Conservation (phyloP, 192 early-diverging fungal species). For the Coemansia sp. region DNA sequence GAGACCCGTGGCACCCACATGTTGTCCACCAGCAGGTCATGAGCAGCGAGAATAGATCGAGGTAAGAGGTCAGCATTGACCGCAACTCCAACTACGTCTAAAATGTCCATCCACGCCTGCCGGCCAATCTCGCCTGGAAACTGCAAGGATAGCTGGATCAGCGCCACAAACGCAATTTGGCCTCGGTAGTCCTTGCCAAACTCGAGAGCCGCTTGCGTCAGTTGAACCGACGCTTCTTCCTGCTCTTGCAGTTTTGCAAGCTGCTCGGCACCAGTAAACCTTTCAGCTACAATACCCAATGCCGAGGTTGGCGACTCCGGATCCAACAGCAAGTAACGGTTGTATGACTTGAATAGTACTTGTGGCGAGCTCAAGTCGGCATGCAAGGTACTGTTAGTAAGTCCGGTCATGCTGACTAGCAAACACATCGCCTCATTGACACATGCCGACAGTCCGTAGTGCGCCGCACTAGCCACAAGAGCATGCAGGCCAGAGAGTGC, state of each 20-base stretch:
- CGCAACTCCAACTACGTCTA: slow-evolving; percentile 64
- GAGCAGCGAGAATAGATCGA: slow-evolving; percentile 12
- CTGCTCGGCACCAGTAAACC: slow-evolving; percentile 26
- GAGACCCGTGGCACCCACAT: slow-evolving; percentile 44
- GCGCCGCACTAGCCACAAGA: slow-evolving; percentile 48
- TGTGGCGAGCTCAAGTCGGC: slow-evolving; percentile 28
- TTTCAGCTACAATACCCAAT: slow-evolving; percentile 30
- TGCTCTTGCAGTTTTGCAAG: slow-evolving; percentile 37
- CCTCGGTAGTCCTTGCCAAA: slow-evolving; percentile 87
- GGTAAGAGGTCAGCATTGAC: slow-evolving; percentile 37
- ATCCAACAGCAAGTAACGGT: slow-evolving; percentile 29
- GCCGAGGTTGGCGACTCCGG: slow-evolving; percentile 37
- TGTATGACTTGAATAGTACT: slow-evolving; percentile 25
- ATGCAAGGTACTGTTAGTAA: slow-evolving; percentile 28
- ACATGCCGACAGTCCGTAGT: slow-evolving; percentile 70
- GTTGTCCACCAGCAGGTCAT: slow-evolving; percentile 7
- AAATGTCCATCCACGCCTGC: slow-evolving; percentile 60
- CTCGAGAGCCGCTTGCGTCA: slow-evolving; percentile 71
- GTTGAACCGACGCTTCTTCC: slow-evolving; percentile 21
- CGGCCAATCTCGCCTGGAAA: slow-evolving; percentile 64
- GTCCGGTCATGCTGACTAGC: slow-evolving; percentile 72
- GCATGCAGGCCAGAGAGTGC: slow-evolving; percentile 33
- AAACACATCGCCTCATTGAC: slow-evolving; percentile 77
- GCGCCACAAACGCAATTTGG: slow-evolving; percentile 87
- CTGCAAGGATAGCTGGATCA: slow-evolving; percentile 61